A percentile compares a stretch with the other conserved stretches of the same genome.
Conservation (phyloP, 768 basidiomycete genomes). For the Amanita subjunquillea region DNA sequence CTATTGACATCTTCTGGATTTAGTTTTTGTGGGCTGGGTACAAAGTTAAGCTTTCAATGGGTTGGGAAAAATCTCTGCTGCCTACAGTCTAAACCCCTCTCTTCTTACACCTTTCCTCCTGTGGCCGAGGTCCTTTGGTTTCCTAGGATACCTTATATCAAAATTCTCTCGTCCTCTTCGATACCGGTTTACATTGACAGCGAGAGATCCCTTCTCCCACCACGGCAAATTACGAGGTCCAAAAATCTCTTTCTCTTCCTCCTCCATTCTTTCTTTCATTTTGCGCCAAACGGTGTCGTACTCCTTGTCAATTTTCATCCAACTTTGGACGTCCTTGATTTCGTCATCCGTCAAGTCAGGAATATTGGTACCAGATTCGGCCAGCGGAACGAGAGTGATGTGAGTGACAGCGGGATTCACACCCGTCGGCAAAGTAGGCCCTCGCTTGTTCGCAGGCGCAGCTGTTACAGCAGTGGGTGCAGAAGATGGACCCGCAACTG, state of each 20-base stretch:
- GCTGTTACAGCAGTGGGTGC: slow-evolving; percentile 8
- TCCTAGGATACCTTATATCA: slow-evolving; percentile 37
- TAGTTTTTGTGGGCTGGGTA: slow-evolving; percentile 49
- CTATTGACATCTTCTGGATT: slow-evolving; percentile 44
- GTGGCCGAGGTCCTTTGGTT: slow-evolving; percentile 29
- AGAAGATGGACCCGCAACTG: background rate
- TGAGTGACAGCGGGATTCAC: slow-evolving; percentile 48
- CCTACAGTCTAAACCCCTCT: slow-evolving; percentile 72
- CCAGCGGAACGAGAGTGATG: slow-evolving; percentile 51
- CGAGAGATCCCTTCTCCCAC: slow-evolving; percentile 51
- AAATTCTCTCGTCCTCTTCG: slow-evolving; percentile 37
- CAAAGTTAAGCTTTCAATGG: slow-evolving; percentile 5
- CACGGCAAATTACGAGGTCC: slow-evolving; percentile 32
- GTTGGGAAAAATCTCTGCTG: slow-evolving; percentile 16
- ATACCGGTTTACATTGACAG: slow-evolving; percentile 25
- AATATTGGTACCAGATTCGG: slow-evolving; percentile 40
- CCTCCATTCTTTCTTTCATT: slow-evolving; percentile 42
- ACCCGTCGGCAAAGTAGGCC: slow-evolving; percentile 33
- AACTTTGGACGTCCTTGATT: slow-evolving; percentile 40
- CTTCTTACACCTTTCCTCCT: slow-evolving; percentile 45
- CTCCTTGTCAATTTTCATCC: slow-evolving; percentile 55
- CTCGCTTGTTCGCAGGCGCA: slow-evolving; percentile 14
- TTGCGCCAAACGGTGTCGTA: slow-evolving; percentile 39
- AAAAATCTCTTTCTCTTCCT: slow-evolving; percentile 37
- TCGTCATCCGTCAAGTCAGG: slow-evolving; percentile 42